These are phyloP conservation scores for Puccinia triticina DNA, from an alignment of 1,284 basidiomycete species.

Conservation along the genomic window DNA sequence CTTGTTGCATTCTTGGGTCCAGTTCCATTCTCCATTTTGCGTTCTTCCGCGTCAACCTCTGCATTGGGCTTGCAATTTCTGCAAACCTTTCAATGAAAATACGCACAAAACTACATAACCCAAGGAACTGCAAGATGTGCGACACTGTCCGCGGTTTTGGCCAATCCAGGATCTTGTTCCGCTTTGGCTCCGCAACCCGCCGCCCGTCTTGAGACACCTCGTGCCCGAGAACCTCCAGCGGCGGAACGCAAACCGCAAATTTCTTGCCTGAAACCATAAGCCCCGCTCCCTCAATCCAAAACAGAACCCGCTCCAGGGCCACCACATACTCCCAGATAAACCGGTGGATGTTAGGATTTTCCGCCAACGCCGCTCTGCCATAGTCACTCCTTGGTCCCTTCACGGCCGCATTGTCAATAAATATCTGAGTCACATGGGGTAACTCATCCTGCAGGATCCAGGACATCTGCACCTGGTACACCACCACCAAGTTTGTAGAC, in stretches of 20 bases:
- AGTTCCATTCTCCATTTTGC: conserved; percentile 16
- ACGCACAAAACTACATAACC: conserved; percentile 6
- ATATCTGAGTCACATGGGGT: background rate
- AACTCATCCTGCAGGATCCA: conserved; percentile 21
- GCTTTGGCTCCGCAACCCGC: background rate
- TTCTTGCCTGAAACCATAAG: conserved; percentile 13
- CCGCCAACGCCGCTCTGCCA: background rate
- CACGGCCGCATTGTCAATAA: conserved; percentile 23
- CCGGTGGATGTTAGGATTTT: background rate
- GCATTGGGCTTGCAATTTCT: background rate
- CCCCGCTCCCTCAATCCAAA: background rate
- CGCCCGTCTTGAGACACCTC: background rate
- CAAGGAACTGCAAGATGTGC: conserved; percentile 16
- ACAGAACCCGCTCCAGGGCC: background rate
- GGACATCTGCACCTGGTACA: background rate
- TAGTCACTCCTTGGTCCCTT: conserved; percentile 8
- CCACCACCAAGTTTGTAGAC: background rate
- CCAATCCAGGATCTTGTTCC: conserved; percentile 17
- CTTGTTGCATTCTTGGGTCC: background rate
- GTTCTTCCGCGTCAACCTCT: background rate
- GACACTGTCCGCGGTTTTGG: background rate
- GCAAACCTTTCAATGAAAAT: conserved; percentile 28
- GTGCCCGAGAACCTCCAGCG: conserved; percentile 31
- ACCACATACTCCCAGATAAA: conserved; percentile 31
- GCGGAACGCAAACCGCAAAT: background rate